These are phyloP conservation scores for Nigrograna mackinnonii DNA, from an alignment of 2,329 filamentous ascomycete species.

Conservation along the genomic window DNA sequence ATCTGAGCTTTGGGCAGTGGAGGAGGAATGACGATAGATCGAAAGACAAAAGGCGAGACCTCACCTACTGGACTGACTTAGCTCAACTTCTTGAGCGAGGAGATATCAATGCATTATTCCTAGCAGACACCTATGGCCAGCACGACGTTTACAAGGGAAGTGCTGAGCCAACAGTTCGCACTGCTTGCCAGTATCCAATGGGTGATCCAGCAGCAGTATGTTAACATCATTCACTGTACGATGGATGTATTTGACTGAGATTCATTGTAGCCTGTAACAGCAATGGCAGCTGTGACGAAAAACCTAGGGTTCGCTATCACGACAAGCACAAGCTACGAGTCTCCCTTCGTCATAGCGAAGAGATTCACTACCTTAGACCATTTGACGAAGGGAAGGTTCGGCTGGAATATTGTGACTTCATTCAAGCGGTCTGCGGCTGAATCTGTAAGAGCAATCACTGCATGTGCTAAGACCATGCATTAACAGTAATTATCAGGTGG, in stretches of 20 bases:
- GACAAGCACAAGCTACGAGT: slow-evolving; percentile 66
- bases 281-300: slow-evolving; percentile 67
- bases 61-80: slow-evolving; percentile 28
- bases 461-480: not conserved
- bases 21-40: slow-evolving; percentile 8
- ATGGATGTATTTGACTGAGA: too few species aligned
- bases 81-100: slow-evolving; percentile 30
- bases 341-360: slow-evolving; percentile 66
- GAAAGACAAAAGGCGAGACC: slow-evolving; percentile 8
- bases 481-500: not conserved
- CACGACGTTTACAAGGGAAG: slow-evolving; percentile 57
- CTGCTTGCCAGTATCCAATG: slow-evolving; percentile 68
- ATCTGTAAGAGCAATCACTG: slow-evolving; percentile 3
- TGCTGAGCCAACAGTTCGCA: slow-evolving; percentile 59
- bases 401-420: slow-evolving; percentile 62
- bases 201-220: slow-evolving; percentile 59
- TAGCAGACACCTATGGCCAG: slow-evolving; percentile 55
- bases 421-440: slow-evolving; percentile 65
- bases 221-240: too few species aligned
- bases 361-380: slow-evolving; percentile 67
- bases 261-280: slow-evolving; percentile 56
- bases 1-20: slow-evolving; percentile 15
- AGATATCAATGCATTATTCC: slow-evolving; percentile 34
- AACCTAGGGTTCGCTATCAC: slow-evolving; percentile 69
- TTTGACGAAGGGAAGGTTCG: slow-evolving; percentile 58